Conservation (phyloP, 192 early-diverging fungal species). For the Entomortierella parvispora region DNA sequence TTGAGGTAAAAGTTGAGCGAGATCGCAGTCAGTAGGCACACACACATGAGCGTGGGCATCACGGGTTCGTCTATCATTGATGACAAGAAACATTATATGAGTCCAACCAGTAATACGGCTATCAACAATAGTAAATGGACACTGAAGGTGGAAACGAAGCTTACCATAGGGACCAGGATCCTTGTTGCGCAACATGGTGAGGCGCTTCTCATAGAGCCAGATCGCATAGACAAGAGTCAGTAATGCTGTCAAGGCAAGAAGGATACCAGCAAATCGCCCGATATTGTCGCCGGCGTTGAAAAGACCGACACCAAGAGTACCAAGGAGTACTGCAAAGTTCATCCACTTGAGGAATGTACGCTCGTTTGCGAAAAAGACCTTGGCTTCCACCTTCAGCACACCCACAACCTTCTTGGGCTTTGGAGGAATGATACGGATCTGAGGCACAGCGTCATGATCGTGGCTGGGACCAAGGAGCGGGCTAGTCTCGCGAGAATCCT, state of each 20-base stretch:
- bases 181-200: slow-evolving; percentile 70
- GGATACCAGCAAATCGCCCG: slow-evolving; percentile 73
- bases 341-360: slow-evolving; percentile 88
- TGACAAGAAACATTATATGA: not conserved
- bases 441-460: slow-evolving; percentile 17
- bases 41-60: slow-evolving; percentile 77
- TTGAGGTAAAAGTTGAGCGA: slow-evolving; percentile 65
- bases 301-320: slow-evolving; percentile 74
- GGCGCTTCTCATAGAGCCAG: slow-evolving; percentile 75
- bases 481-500: slow-evolving; percentile 28
- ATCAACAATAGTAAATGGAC: not conserved
- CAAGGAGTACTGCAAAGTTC: slow-evolving; percentile 77
- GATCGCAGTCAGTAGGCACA: slow-evolving; percentile 67
- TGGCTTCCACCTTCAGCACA: slow-evolving; percentile 81
- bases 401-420: slow-evolving; percentile 59
- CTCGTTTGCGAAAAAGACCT: slow-evolving; percentile 90
- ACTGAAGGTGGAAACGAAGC: not conserved
- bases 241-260: slow-evolving; percentile 77
- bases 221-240: slow-evolving; percentile 77
- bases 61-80: slow-evolving; percentile 67
- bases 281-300: slow-evolving; percentile 81
- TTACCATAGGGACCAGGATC: slow-evolving; percentile 65
- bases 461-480: slow-evolving; percentile 37
- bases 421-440: slow-evolving; percentile 48
- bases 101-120: not conserved